Evolutionary conservation across 441 rosid genomes (phyloP), one percentile per base, ranked within the genome.

Genomic region (Syzygium syzygioides): DNA sequence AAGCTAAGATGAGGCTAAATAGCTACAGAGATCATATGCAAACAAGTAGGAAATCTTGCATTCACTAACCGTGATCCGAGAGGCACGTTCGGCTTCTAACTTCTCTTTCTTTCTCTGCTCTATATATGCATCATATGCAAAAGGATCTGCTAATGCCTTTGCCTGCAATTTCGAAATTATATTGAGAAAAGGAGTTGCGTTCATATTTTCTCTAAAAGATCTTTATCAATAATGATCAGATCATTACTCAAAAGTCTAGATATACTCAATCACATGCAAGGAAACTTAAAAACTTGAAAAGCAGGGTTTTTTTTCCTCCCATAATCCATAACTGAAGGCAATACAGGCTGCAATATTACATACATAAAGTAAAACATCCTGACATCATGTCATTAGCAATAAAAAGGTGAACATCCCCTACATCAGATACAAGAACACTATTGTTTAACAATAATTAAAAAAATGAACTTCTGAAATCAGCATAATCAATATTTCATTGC

Each of bases 51-150:
- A 64, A 55, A 34, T 64, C 9, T 83, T 30, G 41, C 32, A 80
- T 89, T 86, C 64, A 92, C 94, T 91, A 48, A 97, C 99, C 88
- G 99, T 94, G 89, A 97, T 97, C 92, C 98, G 93, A 89, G 93
- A 90, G 56, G 90, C 86, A 76, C 92, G 93, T 14, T 90, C 87
- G 11, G 86, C 92, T 90, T 96, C 98, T 86, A 95, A 86, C 92
- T 94, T 95, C 92, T 95, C 94, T 90, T 90, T 93, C 87, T 95
- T 96, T 89, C 90, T 93, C 89, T 92, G 92, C 93, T 95, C 96
- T 90, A 92, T 57, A 90, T 95, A 96, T n/a, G 89, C 52, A 66
- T 94, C 94, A 91, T 94, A 95, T 57, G 94, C 97, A 89, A 95
- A 95, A 88, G 99, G 99, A 92, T 94, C 92, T 32, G 94, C 94